phyloP scores from a whole-genome alignment of 805 yeast species.

The Tetrapisispora pingtungensis region DNA sequence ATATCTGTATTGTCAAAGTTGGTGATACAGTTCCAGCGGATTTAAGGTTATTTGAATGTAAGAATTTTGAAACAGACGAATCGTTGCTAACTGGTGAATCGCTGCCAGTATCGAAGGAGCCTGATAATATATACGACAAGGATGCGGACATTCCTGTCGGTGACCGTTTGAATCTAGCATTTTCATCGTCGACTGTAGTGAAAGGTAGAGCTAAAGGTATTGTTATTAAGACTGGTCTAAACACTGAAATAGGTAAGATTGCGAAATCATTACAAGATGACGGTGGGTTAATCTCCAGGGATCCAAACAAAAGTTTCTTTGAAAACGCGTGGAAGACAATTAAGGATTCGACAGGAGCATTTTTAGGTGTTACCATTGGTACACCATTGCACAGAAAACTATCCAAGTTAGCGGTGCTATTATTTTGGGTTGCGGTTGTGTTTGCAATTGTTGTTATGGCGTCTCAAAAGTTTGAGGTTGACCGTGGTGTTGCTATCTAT shows the following conservation, averaged over 20 bases:
- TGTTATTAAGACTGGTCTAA: conserved; percentile 82
- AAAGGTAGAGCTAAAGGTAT: conserved; percentile 91
- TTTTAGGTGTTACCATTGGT: conserved; percentile 68
- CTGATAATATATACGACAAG: conserved; percentile 31
- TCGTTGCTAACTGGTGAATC: conserved; percentile 93
- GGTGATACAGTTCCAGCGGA: conserved; percentile 98
- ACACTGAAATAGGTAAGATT: conserved; percentile 90
- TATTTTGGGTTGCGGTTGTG: conserved; percentile 70
- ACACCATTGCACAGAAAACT: conserved; percentile 74
- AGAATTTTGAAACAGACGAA: conserved; percentile 80
- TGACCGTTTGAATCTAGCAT: conserved; percentile 69
- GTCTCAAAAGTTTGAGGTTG: conserved; percentile 65
- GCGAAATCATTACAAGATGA: conserved; percentile 61
- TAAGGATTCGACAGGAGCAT: conserved; percentile 49
- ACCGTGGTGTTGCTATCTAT: conserved; percentile 72
- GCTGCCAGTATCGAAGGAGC: conserved; percentile 63
- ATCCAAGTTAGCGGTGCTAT: conserved; percentile 62
- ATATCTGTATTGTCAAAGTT: conserved; percentile 73
- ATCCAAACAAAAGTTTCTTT: conserved; percentile 34
- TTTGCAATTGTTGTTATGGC: conserved; percentile 85
- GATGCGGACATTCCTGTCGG: conserved; percentile 42
- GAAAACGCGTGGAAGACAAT: conserved; percentile 33
- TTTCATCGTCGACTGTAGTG: conserved; percentile 92
- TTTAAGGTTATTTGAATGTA: conserved; percentile 63
- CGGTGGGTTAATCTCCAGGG: conserved; percentile 22